Base-by-base conservation (phyloP, 192 early-diverging fungal genomes). In the Backusella westeae region DNA sequence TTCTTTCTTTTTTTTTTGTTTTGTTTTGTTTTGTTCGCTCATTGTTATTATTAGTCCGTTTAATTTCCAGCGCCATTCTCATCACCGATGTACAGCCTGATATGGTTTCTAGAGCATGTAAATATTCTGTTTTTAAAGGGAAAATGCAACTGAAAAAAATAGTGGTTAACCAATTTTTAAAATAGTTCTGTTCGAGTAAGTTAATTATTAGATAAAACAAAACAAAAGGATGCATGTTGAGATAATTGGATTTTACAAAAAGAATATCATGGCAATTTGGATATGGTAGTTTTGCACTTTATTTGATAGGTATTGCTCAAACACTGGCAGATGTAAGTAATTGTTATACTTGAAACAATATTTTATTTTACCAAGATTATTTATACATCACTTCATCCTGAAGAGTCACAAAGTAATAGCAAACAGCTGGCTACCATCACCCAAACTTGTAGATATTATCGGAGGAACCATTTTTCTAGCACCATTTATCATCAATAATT, bases 351-450 rank as follows among this genome's bases (percentile, higher is more conserved):
- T 26, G 9, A 26, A 23, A 23, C 26, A 23, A 26, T 23, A 59
- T 23, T 23, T 23, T 67, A 36, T 52, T 39, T 26, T 66, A 74
- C 39, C 29, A 36, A 34, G 41, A 14, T 6, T 34, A 68, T 3
- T 36, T 69, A 15, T 49, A 63, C 63, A 21, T 69, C 38, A 32
- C 9, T 36, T 15, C 14, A 39, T 29, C 38, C 3, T 69, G 29
- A 44, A 80, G 75, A 80, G 79, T 35, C 79, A 80, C 46, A 76
- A 80, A 77, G 71, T 59, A 6, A 68, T 80, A 56, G 71, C 79
- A 42, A 76, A 59, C 6, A 75, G 75, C 17, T 80, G 79, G 79
- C 34, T 80, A 46, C 79, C 79, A 7, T 77, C 79, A 17, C 56
- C 79, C 23, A 70, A 38, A 34, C 32, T 65, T 29, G 79, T 76